These are phyloP conservation scores for Inga leiocalycina DNA, from an alignment of 306 rosid genomes.

Conservation along the genomic window DNA sequence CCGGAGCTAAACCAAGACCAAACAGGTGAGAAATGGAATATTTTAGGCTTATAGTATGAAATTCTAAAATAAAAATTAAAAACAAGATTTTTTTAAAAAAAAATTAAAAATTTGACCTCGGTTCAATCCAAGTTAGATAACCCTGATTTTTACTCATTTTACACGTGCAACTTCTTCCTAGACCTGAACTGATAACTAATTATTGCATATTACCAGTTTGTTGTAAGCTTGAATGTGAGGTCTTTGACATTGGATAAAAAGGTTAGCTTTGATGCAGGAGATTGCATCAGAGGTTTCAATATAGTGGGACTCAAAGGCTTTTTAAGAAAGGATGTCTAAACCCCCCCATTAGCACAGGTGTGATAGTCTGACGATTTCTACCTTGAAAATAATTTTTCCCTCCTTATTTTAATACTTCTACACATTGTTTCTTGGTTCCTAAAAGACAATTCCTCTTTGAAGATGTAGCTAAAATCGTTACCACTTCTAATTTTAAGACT, in stretches of 20 bases:
- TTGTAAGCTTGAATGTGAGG: conserved; percentile 67
- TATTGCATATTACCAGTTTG: conserved; percentile 57
- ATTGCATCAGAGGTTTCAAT: conserved; percentile 77
- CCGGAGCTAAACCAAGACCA: too few species aligned
- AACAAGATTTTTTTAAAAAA: too few species aligned
- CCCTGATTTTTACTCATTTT: not conserved
- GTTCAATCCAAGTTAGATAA: too few species aligned
- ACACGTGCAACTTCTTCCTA: conserved; percentile 17
- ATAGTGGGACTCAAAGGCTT: conserved; percentile 79
- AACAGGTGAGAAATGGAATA: too few species aligned
- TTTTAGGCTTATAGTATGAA: too few species aligned
- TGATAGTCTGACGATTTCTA: not conserved
- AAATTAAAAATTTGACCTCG: too few species aligned
- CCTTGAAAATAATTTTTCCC: not conserved
- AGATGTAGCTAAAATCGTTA: conserved; percentile 19
- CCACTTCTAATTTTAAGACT: conserved; percentile 30
- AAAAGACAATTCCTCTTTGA: not conserved
- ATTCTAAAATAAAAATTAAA: too few species aligned
- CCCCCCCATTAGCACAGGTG: conserved; percentile 51
- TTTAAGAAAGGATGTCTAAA: conserved; percentile 72
- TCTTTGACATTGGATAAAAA: conserved; percentile 78
- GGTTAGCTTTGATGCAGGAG: conserved; percentile 71
- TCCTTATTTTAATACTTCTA: not conserved
- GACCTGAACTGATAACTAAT: conserved; percentile 39
- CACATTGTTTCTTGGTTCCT: conserved; percentile 3